Base-by-base conservation (phyloP, 2,329 filamentous ascomycete species). In the Botrytis paeoniae region DNA sequence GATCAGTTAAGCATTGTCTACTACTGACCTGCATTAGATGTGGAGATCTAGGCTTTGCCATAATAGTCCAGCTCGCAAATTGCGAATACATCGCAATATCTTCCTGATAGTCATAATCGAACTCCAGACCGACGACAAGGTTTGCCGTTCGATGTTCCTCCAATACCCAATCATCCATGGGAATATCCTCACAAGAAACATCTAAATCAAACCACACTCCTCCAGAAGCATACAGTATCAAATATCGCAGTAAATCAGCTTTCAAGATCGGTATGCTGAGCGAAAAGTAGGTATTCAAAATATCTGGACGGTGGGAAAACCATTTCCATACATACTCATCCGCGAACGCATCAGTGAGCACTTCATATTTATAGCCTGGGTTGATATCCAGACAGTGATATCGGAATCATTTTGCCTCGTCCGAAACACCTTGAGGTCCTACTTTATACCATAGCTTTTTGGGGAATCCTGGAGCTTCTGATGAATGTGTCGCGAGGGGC, bases 261-360 rank as follows among this genome's bases (percentile, higher is more conserved):
- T 90, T 89, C 81, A 91, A 87, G 76, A 93, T 93, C 66, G 86
- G 87, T 12, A 89, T 86, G 71, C 85, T 88, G 72, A 92, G 84
- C 48, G 85, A 84, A 74, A 85, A 84, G 81, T 91, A 92, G 51
- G 88, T 86, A 61, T 88, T 82, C 71, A 92, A 84, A 77, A 92
- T 91, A 75, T 93, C 91, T 2, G 86, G 87, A 29, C 91, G 88
- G 79, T 92, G 12, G 3, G 51, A 62, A 43, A 45, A 61, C 39
- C 59, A 48, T 12, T 43, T 60, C 59, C 41, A 59, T 4, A 70
- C 25, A 5, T 62, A 70, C 43, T 70, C 54, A 4, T 62, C 68
- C 1, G 35, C 51, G 7, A 45, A 32, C 0, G 37, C 70, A 48
- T 82, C 80, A 4, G 77, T 80, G 51, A 82, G 69, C 66, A 80